A percentile compares a stretch with the other conserved stretches of the same genome.
Conservation (phyloP, 805 yeast genomes). For the Kuraishia ogatae region DNA sequence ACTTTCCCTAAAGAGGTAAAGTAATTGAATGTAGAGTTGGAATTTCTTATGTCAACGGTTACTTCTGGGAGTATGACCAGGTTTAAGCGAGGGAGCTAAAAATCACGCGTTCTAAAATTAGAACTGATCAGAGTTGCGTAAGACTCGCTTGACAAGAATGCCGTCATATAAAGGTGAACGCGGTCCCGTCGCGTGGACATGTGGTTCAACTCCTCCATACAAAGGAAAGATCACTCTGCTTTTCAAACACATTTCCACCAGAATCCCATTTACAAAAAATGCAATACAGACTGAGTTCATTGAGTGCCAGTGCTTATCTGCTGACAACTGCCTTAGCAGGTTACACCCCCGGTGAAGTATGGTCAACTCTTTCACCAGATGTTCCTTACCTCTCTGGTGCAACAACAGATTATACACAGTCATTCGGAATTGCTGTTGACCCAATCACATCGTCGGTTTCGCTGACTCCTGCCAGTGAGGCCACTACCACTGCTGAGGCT, state of each 20-base stretch:
- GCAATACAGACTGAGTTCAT: background rate
- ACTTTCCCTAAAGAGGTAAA: slow-evolving; percentile 4
- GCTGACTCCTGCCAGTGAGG: slow-evolving; percentile 16
- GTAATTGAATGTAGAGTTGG: background rate
- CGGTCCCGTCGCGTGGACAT: background rate
- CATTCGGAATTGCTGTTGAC: slow-evolving; percentile 64
- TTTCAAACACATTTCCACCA: background rate
- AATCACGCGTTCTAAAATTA: background rate
- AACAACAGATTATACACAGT: slow-evolving; percentile 40
- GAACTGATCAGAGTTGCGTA: background rate
- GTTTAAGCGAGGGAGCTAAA: background rate
- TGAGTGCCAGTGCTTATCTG: slow-evolving; percentile 15
- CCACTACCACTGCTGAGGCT: slow-evolving; percentile 21
- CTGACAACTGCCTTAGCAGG: slow-evolving; percentile 33
- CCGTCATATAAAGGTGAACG: background rate
- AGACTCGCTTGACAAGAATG: background rate
- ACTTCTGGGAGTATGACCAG: background rate
- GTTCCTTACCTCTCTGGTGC: slow-evolving; percentile 43
- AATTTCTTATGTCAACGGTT: background rate
- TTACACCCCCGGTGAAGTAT: slow-evolving; percentile 48
- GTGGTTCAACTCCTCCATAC: background rate
- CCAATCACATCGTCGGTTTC: slow-evolving; percentile 32
- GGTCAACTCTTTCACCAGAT: slow-evolving; percentile 62
- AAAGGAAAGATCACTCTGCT: background rate
- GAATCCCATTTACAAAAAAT: background rate